These are phyloP conservation scores for Phylloporus scabripes DNA, from an alignment of 768 basidiomycete species.

Conservation along the genomic window DNA sequence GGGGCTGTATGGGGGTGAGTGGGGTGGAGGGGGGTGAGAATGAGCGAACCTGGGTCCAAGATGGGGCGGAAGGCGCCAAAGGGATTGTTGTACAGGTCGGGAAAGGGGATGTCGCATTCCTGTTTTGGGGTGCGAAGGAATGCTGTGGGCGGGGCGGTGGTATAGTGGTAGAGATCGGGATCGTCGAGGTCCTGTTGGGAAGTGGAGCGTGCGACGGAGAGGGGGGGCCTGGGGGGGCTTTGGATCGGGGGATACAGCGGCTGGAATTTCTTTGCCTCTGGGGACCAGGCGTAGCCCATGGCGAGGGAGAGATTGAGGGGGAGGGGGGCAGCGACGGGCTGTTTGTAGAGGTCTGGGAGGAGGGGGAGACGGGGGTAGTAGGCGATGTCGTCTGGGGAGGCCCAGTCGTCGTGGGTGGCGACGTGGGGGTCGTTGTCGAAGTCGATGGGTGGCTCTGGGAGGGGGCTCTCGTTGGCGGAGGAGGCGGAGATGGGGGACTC, in stretches of 20 bases:
- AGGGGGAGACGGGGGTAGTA: constrained; percentile 24
- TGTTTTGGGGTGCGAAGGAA: constrained; percentile 27
- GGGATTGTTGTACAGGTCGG: constrained; percentile 21
- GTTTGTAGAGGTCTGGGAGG: constrained; percentile 27
- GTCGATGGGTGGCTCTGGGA: constrained; percentile 35
- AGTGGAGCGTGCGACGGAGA: constrained; percentile 4
- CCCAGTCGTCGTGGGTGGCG: constrained; percentile 24
- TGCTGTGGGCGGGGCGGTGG: constrained; percentile 12
- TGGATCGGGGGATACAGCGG: constrained; percentile 28
- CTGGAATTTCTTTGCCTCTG: constrained; percentile 32
- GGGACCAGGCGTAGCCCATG: constrained; percentile 31
- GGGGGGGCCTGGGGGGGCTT: constrained; percentile 16
- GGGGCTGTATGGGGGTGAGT: constrained; percentile 7
- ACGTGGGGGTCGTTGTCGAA: constrained; percentile 29
- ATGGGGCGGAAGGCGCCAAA: constrained; percentile 19
- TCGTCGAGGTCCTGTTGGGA: constrained; percentile 24
- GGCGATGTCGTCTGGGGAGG: constrained; percentile 25
- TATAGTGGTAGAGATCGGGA: constrained; percentile 23
- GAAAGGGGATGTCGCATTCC: constrained; percentile 23
- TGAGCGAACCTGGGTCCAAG: constrained; percentile 28
- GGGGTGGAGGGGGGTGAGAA: constrained; percentile 1
- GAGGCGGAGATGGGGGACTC: constrained; percentile 38
- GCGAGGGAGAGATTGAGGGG: constrained; percentile 30
- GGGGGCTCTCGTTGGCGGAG: constrained; percentile 30
- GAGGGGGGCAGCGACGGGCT: constrained; percentile 29